Conservation (phyloP, 2,329 filamentous ascomycete genomes). For the Aspergillus pseudotamarii region DNA sequence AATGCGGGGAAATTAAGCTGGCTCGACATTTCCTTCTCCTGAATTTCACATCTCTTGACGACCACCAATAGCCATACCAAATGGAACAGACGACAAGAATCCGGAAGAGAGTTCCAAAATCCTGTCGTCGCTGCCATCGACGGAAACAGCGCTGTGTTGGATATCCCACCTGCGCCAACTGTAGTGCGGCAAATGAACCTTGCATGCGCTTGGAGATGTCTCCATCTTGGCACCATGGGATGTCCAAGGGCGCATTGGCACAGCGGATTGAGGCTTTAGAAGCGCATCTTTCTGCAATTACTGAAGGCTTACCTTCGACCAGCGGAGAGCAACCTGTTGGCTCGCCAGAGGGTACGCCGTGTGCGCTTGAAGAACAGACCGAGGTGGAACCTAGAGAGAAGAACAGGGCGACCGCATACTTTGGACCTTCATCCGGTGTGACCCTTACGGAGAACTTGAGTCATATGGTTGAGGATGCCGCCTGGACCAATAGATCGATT, state of each 20-base stretch:
- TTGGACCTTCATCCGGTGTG: neutral
- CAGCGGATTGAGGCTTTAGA: constrained; percentile 26
- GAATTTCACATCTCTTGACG: neutral
- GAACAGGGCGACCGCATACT: neutral
- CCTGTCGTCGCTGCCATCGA: constrained; percentile 27
- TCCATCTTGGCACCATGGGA: constrained; percentile 29
- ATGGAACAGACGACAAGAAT: constrained; percentile 8
- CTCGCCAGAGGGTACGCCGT: neutral
- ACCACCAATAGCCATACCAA: neutral
- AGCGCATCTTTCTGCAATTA: constrained; percentile 16
- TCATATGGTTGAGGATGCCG: neutral
- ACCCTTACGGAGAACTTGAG: neutral
- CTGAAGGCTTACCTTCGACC: neutral
- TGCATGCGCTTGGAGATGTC: constrained; percentile 23
- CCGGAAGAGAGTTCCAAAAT: constrained; percentile 27
- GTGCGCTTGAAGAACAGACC: neutral
- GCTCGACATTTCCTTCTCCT: neutral
- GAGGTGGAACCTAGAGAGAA: neutral
- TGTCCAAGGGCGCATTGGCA: constrained; percentile 28
- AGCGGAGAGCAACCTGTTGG: neutral
- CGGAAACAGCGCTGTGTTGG: constrained; percentile 30
- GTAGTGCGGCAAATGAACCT: constrained; percentile 21
- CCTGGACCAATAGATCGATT: neutral
- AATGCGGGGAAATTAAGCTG: neutral
- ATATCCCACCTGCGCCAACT: constrained; percentile 24